Percentiles rank a stretch among this genome's conserved stretches.
phyloP scores from a whole-genome alignment of 495 filamentous ascomycete species.

The Neurospora hispaniola region DNA sequence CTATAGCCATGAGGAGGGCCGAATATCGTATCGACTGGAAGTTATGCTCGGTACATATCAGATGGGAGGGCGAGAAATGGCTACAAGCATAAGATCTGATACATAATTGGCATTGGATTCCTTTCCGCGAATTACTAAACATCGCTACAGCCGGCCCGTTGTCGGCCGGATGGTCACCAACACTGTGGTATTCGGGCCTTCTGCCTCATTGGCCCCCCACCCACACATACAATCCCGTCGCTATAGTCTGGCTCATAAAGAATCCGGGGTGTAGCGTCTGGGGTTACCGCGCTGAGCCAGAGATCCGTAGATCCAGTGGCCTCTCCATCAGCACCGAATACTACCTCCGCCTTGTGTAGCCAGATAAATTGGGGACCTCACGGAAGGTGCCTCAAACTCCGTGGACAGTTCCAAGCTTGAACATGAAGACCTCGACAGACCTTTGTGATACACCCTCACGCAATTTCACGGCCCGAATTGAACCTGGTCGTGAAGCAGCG shows the following conservation, averaged over 20 bases:
- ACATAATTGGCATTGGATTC: background rate
- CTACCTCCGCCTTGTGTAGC: background rate
- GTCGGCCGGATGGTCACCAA: background rate
- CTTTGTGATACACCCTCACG: background rate
- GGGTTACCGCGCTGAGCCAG: background rate
- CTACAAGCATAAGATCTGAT: background rate
- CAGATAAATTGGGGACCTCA: background rate
- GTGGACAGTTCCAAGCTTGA: background rate
- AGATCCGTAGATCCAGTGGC: background rate
- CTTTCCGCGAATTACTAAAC: background rate
- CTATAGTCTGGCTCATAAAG: background rate
- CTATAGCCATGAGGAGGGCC: background rate
- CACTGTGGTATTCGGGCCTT: constrained; percentile 6
- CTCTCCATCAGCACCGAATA: background rate
- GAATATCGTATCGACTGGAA: background rate
- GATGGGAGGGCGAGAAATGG: background rate
- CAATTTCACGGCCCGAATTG: background rate
- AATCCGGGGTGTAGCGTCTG: background rate
- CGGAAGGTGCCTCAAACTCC: background rate
- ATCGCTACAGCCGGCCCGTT: background rate
- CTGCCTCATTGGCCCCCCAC: background rate
- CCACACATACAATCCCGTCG: background rate
- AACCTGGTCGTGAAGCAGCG: background rate
- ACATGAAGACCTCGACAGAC: background rate
- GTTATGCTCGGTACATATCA: background rate